Percentiles rank a stretch among this genome's conserved stretches.
These are phyloP conservation scores for Alternaria triticina DNA, from an alignment of 2,329 filamentous ascomycete genomes.

Conservation along the genomic window DNA sequence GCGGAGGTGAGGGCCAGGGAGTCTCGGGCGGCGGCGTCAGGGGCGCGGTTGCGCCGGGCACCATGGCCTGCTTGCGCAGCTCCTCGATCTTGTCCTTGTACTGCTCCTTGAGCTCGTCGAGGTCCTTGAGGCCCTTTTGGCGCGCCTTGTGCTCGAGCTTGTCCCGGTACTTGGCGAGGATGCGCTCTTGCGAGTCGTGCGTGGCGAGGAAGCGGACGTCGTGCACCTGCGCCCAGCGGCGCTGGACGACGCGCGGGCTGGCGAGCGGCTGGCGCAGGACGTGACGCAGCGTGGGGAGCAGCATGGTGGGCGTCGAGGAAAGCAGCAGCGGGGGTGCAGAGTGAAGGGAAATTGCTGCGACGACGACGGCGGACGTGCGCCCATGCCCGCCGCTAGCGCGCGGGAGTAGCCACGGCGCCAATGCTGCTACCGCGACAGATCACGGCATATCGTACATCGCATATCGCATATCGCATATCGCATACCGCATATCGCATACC, in stretches of 20 bases:
- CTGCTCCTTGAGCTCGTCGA: conserved; percentile 78
- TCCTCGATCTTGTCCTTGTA: conserved; percentile 84
- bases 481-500: background rate
- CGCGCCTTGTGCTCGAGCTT: conserved; percentile 86
- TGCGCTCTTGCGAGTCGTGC: conserved; percentile 68
- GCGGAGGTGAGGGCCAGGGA: conserved; percentile 35
- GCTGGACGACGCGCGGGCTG: conserved; percentile 59
- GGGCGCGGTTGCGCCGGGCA: conserved; percentile 58
- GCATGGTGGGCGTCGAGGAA: conserved; percentile 12
- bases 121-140: conserved; percentile 71
- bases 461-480: background rate
- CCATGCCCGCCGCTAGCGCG: background rate
- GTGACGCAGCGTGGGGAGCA: conserved; percentile 38
- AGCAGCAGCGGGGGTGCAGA: background rate
- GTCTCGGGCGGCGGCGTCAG: conserved; percentile 29
- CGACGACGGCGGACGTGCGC: background rate
- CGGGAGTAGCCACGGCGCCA: background rate
- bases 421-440: background rate
- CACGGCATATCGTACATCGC: background rate
- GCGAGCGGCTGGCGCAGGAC: conserved; percentile 39
- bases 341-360: background rate
- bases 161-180: conserved; percentile 84
- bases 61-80: conserved; percentile 70
- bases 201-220: conserved; percentile 90
- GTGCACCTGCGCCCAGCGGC: conserved; percentile 89